These are phyloP conservation scores for Mortierella sp. DNA, from an alignment of 371 early-diverging fungal species.

Conservation along the genomic window DNA sequence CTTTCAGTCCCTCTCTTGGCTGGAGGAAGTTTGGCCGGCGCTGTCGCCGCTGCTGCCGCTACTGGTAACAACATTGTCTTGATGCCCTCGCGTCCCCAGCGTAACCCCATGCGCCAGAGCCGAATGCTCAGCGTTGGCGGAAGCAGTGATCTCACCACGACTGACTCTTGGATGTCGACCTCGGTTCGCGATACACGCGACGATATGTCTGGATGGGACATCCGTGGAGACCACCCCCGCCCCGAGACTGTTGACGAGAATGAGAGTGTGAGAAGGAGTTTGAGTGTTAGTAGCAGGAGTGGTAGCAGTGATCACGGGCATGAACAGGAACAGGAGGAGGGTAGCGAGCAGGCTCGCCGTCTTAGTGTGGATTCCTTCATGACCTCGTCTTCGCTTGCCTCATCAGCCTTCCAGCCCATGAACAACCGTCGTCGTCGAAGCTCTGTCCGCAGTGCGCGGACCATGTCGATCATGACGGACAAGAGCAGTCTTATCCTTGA, in stretches of 20 bases:
- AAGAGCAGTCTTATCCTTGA: constrained; percentile 8
- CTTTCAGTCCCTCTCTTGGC: constrained; percentile 16
- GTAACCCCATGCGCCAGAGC: constrained; percentile 56
- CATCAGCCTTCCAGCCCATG: constrained; percentile 13
- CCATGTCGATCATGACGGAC: constrained; percentile 37
- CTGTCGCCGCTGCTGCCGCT: neutral
- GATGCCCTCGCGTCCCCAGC: constrained; percentile 40
- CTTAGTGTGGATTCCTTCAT: constrained; percentile 15
- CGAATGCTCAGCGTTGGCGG: constrained; percentile 35
- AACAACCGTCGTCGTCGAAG: constrained; percentile 6
- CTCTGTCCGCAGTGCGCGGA: constrained; percentile 25
- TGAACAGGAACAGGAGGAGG: neutral
- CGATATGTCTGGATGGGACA: constrained; percentile 52
- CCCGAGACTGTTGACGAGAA: constrained; percentile 8
- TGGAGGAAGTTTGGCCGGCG: neutral
- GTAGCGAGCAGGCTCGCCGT: constrained; percentile 17
- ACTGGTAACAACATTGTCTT: neutral
- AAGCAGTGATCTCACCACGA: constrained; percentile 40
- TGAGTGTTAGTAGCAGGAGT: neutral
- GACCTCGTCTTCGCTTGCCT: constrained; percentile 5
- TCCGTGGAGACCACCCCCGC: constrained; percentile 3
- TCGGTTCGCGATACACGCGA: constrained; percentile 48
- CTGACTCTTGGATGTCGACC: constrained; percentile 49
- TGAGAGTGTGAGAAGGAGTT: constrained; percentile 2
- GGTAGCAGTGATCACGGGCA: neutral